phyloP scores from a whole-genome alignment of 305 asterid species.

The Fraxinus xanthoxyloides region DNA sequence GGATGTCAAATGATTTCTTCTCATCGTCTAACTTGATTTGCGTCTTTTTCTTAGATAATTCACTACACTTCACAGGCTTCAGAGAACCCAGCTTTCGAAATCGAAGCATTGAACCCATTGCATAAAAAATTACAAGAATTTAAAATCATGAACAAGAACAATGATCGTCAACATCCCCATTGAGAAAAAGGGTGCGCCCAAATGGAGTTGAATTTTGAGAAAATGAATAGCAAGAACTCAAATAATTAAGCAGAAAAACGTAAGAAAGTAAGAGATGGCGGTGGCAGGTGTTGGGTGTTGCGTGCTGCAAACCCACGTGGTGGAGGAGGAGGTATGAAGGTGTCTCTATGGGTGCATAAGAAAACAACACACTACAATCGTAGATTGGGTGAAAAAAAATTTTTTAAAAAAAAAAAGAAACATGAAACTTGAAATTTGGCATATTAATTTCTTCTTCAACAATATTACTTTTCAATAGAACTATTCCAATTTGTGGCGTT shows the following conservation, averaged over 20 bases:
- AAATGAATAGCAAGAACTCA: neutral
- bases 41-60: conserved; percentile 15
- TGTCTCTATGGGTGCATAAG: conserved; percentile 19
- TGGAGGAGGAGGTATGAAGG: conserved; percentile 37
- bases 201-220: neutral
- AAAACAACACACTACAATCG: conserved; percentile 17
- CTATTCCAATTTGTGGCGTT: conserved; percentile 18
- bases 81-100: conserved; percentile 62
- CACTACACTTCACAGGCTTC: conserved; percentile 40
- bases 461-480: conserved; percentile 3
- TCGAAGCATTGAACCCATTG: conserved; percentile 63
- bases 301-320: conserved; percentile 35
- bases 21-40: conserved; percentile 12
- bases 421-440: neutral
- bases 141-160: conserved; percentile 8
- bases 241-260: neutral
- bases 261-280: neutral
- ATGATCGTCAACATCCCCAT: conserved; percentile 1
- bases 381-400: neutral
- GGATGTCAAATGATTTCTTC: conserved; percentile 18
- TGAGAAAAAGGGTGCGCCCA: neutral
- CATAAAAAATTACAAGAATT: neutral
- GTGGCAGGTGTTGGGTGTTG: conserved; percentile 13
- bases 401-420: neutral
- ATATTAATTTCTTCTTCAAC: neutral